Conservation (phyloP, 352 stramenopile species). For the Blastocystis sp. region DNA sequence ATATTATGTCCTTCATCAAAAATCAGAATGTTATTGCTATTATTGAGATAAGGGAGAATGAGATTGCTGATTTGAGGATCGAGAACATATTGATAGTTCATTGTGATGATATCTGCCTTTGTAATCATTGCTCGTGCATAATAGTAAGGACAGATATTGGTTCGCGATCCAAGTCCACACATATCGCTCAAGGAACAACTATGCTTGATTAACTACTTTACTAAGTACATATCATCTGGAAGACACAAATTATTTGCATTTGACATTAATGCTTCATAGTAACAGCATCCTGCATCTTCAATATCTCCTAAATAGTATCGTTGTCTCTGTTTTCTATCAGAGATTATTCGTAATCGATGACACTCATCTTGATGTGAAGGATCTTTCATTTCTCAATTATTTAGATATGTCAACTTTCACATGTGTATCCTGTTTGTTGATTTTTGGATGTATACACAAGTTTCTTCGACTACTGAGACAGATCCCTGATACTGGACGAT, state of each 20-base stretch:
- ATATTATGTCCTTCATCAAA: slow-evolving; percentile 64
- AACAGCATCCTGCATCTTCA: slow-evolving; percentile 74
- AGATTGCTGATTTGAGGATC: slow-evolving; percentile 44
- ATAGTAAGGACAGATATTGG: slow-evolving; percentile 97
- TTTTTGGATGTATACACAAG: slow-evolving; percentile 38
- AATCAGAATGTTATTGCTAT: slow-evolving; percentile 47
- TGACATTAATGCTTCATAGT: slow-evolving; percentile 84
- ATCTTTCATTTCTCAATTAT: background rate
- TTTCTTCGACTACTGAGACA: slow-evolving; percentile 53
- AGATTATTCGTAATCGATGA: background rate
- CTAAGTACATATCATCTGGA: background rate
- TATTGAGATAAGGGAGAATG: slow-evolving; percentile 29
- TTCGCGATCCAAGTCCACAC: slow-evolving; percentile 83
- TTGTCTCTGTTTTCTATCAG: background rate
- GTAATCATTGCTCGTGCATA: slow-evolving; percentile 92
- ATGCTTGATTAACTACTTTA: background rate
- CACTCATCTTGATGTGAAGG: slow-evolving; percentile 51
- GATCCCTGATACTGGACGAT: slow-evolving; percentile 18
- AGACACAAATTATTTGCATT: slow-evolving; percentile 32
- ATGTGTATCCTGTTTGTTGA: background rate
- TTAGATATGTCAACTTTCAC: slow-evolving; percentile 44
- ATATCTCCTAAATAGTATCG: background rate
- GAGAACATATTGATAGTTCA: slow-evolving; percentile 86
- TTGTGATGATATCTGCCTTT: slow-evolving; percentile 94
- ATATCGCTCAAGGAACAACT: slow-evolving; percentile 91